phyloP scores from a whole-genome alignment of 2,329 filamentous ascomycete genomes.

The Mycosphaerella sp. region DNA sequence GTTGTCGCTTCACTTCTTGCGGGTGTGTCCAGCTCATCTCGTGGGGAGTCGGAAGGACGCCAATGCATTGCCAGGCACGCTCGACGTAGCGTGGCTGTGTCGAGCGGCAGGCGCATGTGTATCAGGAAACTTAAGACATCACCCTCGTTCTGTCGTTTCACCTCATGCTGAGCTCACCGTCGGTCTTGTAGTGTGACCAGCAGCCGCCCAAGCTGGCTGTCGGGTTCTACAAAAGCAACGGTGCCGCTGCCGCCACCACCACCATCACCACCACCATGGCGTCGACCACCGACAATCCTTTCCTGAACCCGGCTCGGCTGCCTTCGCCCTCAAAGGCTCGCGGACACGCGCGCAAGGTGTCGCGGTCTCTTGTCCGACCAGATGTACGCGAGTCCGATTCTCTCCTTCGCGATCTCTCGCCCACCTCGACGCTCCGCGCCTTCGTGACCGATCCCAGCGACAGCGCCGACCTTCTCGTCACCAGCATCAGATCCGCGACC shows the following conservation, averaged over 20 bases:
- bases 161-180: background rate
- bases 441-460: constrained; percentile 44
- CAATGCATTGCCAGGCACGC: background rate
- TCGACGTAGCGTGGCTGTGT: background rate
- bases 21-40: background rate
- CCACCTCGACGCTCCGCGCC: constrained; percentile 55
- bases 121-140: background rate
- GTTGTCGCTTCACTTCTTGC: too few relatives aligned
- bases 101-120: background rate
- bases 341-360: constrained; percentile 26
- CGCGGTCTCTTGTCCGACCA: constrained; percentile 29
- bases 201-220: background rate
- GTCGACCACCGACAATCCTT: constrained; percentile 19
- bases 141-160: background rate
- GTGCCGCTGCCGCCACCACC: background rate
- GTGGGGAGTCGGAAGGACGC: background rate
- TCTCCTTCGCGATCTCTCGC: constrained; percentile 56
- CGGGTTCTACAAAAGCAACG: background rate
- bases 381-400: constrained; percentile 30
- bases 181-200: background rate
- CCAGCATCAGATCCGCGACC: constrained; percentile 58
- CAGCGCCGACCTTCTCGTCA: constrained; percentile 37
- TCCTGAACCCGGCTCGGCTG: constrained; percentile 29
- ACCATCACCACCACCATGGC: background rate
- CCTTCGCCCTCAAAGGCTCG: constrained; percentile 17